phyloP scores from a whole-genome alignment of 1,284 basidiomycete genomes.

The Austroboletus novae-zelandiae region DNA sequence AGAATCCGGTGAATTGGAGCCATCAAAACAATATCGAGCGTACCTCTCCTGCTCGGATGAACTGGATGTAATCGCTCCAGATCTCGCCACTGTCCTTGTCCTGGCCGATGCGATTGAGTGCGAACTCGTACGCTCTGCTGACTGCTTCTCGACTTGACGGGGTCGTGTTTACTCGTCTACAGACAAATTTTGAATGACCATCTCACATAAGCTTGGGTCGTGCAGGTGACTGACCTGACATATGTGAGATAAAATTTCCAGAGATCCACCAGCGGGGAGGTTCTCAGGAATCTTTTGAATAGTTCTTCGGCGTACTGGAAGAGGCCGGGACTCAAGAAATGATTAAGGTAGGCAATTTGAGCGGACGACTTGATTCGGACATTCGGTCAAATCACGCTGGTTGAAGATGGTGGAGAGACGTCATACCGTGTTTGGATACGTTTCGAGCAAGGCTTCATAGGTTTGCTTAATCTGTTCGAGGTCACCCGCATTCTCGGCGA shows the following conservation, averaged over 20 bases:
- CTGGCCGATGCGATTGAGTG: constrained; percentile 86
- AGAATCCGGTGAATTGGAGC: constrained; percentile 2
- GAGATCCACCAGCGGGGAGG: constrained; percentile 81
- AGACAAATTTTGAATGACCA: constrained; percentile 12
- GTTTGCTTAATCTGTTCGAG: constrained; percentile 61
- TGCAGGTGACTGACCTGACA: constrained; percentile 56
- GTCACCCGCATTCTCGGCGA: constrained; percentile 58
- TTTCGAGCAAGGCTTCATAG: constrained; percentile 64
- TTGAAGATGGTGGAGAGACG: constrained; percentile 17
- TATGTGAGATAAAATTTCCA: constrained; percentile 87
- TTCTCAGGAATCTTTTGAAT: constrained; percentile 80
- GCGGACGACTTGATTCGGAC: constrained; percentile 55
- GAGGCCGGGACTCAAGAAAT: constrained; percentile 65
- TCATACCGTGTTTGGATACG: constrained; percentile 67
- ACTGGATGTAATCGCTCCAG: constrained; percentile 80
- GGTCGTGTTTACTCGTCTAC: constrained; percentile 54
- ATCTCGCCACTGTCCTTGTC: constrained; percentile 76
- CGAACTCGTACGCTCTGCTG: constrained; percentile 92
- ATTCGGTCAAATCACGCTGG: constrained; percentile 27
- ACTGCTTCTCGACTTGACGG: constrained; percentile 69
- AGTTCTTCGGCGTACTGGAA: constrained; percentile 74
- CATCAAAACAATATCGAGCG: constrained; percentile 22
- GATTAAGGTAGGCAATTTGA: constrained; percentile 80
- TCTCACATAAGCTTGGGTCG: constrained; percentile 5
- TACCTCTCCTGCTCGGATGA: constrained; percentile 79